phyloP scores from a whole-genome alignment of 2,329 filamentous ascomycete genomes.

The Plenodomus biglobosus region DNA sequence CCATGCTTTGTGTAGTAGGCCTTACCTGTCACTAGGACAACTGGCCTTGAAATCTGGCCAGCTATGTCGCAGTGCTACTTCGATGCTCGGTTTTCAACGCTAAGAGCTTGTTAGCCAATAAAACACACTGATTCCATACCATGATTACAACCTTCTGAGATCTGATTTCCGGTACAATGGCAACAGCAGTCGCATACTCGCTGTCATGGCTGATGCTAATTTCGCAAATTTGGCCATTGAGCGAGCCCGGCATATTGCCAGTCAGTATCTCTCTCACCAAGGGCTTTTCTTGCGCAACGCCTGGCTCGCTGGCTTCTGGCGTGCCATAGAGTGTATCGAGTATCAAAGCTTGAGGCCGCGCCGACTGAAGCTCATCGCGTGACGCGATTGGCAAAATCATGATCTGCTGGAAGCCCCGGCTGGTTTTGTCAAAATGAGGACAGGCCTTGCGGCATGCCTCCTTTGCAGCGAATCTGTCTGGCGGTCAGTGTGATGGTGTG shows the following conservation, averaged over 20 bases:
- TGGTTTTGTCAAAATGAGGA: conserved; percentile 25
- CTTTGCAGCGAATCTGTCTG: conserved; percentile 52
- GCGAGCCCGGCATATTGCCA: not conserved
- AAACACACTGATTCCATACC: too few relatives aligned
- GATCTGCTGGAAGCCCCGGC: conserved; percentile 41
- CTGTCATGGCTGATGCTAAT: conserved; percentile 87
- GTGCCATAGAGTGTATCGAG: conserved; percentile 24
- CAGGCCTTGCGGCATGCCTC: conserved; percentile 53
- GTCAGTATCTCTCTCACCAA: too few relatives aligned
- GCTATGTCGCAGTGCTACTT: too few relatives aligned
- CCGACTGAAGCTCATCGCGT: conserved; percentile 13
- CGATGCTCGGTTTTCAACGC: too few relatives aligned
- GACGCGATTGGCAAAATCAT: conserved; percentile 40
- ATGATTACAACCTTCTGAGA: too few relatives aligned
- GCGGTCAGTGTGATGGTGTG: conserved; percentile 5
- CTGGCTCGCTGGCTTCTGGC: too few relatives aligned
- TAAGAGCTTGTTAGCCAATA: not conserved
- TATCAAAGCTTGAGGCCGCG: conserved; percentile 30
- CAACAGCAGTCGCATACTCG: conserved; percentile 74
- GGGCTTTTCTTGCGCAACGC: not conserved
- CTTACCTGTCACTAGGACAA: too few relatives aligned
- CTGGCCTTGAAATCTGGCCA: too few relatives aligned
- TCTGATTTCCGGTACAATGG: conserved; percentile 52
- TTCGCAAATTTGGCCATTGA: conserved; percentile 58
- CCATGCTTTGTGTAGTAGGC: too few relatives aligned